Conservation (phyloP, 1,139 yeast species). For the Candida tropicalis region DNA sequence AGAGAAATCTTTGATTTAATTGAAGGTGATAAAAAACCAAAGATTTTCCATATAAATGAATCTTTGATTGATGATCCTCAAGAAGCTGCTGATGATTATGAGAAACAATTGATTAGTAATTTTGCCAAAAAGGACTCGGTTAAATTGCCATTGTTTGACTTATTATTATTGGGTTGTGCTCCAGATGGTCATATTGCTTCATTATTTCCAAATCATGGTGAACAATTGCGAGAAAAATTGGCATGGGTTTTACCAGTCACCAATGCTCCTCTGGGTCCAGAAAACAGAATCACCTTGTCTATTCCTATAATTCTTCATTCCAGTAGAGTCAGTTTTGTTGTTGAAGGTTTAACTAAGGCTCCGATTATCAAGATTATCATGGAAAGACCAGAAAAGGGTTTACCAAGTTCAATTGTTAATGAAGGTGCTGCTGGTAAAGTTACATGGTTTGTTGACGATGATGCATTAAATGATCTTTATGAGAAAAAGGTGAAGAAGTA, state of each 20-base stretch:
- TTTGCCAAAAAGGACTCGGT: constrained; percentile 98
- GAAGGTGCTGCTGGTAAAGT: constrained; percentile 97
- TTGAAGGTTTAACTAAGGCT: constrained; percentile 94
- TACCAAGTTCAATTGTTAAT: constrained; percentile 91
- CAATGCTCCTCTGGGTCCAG: constrained; percentile 90
- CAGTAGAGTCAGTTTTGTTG: constrained; percentile 89
- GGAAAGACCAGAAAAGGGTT: constrained; percentile 97
- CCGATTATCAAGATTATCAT: constrained; percentile 89
- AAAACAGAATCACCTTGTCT: constrained; percentile 85
- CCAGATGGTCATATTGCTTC: constrained; percentile 99
- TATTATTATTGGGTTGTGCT: constrained; percentile 91
- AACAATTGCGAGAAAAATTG: constrained; percentile 80
- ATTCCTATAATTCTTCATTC: constrained; percentile 96
- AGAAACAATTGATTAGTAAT: constrained; percentile 78
- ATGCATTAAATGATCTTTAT: constrained; percentile 83
- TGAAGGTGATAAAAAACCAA: constrained; percentile 57
- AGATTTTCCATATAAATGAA: constrained; percentile 82
- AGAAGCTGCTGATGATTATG: constrained; percentile 93
- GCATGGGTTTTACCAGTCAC: constrained; percentile 97
- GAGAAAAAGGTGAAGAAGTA: constrained; percentile 75
- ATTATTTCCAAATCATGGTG: constrained; percentile 86
- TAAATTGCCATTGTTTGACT: constrained; percentile 91
- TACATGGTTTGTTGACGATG: constrained; percentile 97
- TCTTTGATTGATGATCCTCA: constrained; percentile 78
- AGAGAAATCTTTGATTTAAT: constrained; percentile 77